These are phyloP conservation scores for Zhuliangozyma parablackwelliae DNA, from an alignment of 1,139 yeast species.

Conservation along the genomic window DNA sequence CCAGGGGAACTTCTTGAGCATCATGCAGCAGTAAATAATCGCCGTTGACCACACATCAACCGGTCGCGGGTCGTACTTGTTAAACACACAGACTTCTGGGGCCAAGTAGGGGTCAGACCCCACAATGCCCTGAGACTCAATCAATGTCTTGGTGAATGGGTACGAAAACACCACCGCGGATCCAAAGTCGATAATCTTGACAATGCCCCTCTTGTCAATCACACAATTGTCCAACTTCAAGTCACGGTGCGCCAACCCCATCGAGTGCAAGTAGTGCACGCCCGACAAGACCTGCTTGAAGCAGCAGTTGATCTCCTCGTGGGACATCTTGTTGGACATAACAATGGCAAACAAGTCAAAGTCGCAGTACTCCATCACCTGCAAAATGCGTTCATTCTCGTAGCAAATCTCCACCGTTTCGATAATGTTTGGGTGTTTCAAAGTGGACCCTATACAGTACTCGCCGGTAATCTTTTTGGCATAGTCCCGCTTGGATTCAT, in stretches of 20 bases:
- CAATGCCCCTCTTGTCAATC: slow-evolving; percentile 76
- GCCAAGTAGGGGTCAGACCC: slow-evolving; percentile 95
- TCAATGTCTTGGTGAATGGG: slow-evolving; percentile 77
- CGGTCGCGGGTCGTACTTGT: slow-evolving; percentile 83
- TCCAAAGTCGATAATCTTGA: slow-evolving; percentile 89
- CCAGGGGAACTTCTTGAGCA: slow-evolving; percentile 93
- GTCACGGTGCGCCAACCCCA: slow-evolving; percentile 91
- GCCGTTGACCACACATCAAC: slow-evolving; percentile 96
- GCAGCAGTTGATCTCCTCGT: slow-evolving; percentile 84
- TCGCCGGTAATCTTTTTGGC: slow-evolving; percentile 94
- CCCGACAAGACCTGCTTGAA: slow-evolving; percentile 84
- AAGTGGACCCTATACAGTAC: slow-evolving; percentile 88
- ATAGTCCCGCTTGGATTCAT: slow-evolving; percentile 79
- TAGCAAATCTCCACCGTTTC: slow-evolving; percentile 89
- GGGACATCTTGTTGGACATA: slow-evolving; percentile 89
- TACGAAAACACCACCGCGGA: slow-evolving; percentile 90
- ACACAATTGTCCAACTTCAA: slow-evolving; percentile 92
- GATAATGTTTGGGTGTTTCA: slow-evolving; percentile 86
- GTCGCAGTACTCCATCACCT: slow-evolving; percentile 95
- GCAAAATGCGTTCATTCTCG: slow-evolving; percentile 82
- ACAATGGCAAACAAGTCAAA: slow-evolving; percentile 91
- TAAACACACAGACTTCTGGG: slow-evolving; percentile 85
- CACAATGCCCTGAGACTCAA: slow-evolving; percentile 84
- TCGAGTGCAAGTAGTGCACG: slow-evolving; percentile 75
- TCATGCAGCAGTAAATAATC: slow-evolving; percentile 91